These are phyloP conservation scores for Gyrodon lividus DNA, from an alignment of 768 basidiomycete genomes.

Conservation along the genomic window DNA sequence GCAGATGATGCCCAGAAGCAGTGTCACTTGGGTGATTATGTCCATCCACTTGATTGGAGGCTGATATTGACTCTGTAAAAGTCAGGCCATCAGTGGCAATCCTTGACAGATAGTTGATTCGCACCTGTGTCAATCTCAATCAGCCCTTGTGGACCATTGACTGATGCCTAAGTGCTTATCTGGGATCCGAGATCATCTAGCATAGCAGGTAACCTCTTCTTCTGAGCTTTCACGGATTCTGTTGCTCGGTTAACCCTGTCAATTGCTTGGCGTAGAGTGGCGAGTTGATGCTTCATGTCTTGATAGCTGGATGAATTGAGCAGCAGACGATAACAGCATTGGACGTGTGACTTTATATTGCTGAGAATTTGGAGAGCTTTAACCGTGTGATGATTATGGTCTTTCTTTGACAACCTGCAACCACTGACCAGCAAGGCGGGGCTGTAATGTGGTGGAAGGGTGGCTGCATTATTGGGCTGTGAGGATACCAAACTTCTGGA, in stretches of 20 bases:
- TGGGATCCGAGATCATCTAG: too few relatives aligned
- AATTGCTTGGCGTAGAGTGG: background rate
- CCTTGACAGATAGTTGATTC: too few relatives aligned
- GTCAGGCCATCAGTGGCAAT: too few relatives aligned
- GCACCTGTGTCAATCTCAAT: too few relatives aligned
- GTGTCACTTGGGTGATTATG: slow-evolving; percentile 15
- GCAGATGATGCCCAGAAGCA: slow-evolving; percentile 20
- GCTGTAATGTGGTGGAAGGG: too few relatives aligned
- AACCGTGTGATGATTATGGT: background rate
- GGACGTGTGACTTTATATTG: background rate
- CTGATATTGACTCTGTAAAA: too few relatives aligned
- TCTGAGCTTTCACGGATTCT: background rate
- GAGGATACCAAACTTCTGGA: too few relatives aligned
- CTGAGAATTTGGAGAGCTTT: background rate
- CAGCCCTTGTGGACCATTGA: too few relatives aligned
- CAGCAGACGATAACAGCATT: background rate
- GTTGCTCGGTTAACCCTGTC: background rate
- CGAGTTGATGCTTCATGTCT: background rate
- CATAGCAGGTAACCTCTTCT: background rate
- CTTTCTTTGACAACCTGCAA: too few relatives aligned
- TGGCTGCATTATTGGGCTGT: too few relatives aligned
- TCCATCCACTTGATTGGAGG: background rate
- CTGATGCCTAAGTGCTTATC: too few relatives aligned
- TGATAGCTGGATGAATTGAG: background rate
- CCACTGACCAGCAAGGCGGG: too few relatives aligned